Evolutionary conservation across 2,329 filamentous ascomycete species (phyloP), one percentile per base, ranked within the genome.

Genomic region (Didymella exigua): DNA sequence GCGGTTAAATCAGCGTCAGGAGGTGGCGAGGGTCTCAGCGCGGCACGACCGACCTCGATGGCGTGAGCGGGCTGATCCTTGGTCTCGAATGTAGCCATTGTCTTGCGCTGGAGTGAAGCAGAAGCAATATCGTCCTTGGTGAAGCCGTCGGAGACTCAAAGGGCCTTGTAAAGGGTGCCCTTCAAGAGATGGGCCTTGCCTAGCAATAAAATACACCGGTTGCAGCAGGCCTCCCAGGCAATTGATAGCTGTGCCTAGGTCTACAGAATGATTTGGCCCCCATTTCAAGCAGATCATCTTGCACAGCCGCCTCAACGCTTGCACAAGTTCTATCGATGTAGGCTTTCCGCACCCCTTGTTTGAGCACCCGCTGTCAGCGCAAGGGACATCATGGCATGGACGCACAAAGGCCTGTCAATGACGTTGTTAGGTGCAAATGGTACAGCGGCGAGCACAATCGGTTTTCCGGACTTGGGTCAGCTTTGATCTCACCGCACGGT

Each of bases 151-250:
- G 42, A 58, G 57, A 58, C 19, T 18, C 10, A 18, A 47, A 59
- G 56, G 64, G 69, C 66, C 67, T 68, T 66, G 63, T 61, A 44
- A 37, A 33, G 27, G 14, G 26, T 56, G 60, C 49, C 56, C 51
- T 65, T 23, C 30, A 44, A 14, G 34, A 55, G 23, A 47, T 62
- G 66, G 44, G 60, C 58, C 54, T 54, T 57, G 48, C 50, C 46
- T 60, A 49, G 38, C 68, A 30, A 66, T 70, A 70, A 70, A 69
- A 41, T 30, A 37, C 24, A 26, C 37, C 49, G 36, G 44, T 54
- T 68, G 61, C 60, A 69, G 67, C 57, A 66, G 70, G 70, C 70
- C 69, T 72, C 69, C 51, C 45, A 49, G 43, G 54, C 56, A 41
- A 50, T 41, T 38, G 38, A 33, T 49, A 47, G 52, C 47, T n/a